Conservation (phyloP, 805 yeast genomes). For the Ogataea glucozyma region DNA sequence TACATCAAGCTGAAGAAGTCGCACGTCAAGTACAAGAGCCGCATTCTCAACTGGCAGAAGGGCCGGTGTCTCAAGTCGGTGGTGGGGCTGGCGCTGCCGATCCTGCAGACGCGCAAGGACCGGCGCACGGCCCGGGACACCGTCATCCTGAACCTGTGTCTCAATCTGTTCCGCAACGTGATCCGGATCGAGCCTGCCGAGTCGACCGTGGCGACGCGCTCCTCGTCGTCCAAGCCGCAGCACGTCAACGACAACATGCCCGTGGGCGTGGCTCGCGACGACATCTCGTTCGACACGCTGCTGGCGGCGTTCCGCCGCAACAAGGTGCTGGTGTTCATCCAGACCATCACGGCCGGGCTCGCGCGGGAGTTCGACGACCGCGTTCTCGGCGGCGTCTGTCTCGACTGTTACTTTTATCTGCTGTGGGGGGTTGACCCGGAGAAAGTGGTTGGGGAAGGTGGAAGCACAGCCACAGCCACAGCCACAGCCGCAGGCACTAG, state of each 20-base stretch:
- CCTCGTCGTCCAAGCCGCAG: conserved; percentile 32
- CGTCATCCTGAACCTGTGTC: conserved; percentile 67
- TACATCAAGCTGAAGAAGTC: conserved; percentile 63
- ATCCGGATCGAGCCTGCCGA: conserved; percentile 73
- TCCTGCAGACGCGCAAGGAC: conserved; percentile 48
- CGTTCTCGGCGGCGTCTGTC: conserved; percentile 57
- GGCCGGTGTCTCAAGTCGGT: conserved; percentile 71
- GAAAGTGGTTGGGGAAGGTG: conserved; percentile 28
- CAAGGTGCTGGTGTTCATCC: conserved; percentile 68
- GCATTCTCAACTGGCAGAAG: conserved; percentile 53
- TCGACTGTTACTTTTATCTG: conserved; percentile 70
- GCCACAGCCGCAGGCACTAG: conserved; percentile 9
- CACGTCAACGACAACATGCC: conserved; percentile 49
- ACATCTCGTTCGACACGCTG: conserved; percentile 62
- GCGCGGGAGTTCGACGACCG: conserved; percentile 63
- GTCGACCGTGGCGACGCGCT: conserved; percentile 47
- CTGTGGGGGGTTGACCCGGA: conserved; percentile 55
- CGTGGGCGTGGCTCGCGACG: conserved; percentile 57
- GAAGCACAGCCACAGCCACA: conserved; percentile 3
- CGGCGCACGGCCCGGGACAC: conserved; percentile 73
- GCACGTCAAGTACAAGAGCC: conserved; percentile 72
- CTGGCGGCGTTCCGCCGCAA: conserved; percentile 62
- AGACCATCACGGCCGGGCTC: conserved; percentile 68
- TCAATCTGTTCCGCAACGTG: conserved; percentile 77
- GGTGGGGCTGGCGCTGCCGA: conserved; percentile 65